A percentile compares a stretch with the other conserved stretches of the same genome.
These are phyloP conservation scores for Mucor sp. DNA, from an alignment of 371 early-diverging fungal species.

Conservation along the genomic window DNA sequence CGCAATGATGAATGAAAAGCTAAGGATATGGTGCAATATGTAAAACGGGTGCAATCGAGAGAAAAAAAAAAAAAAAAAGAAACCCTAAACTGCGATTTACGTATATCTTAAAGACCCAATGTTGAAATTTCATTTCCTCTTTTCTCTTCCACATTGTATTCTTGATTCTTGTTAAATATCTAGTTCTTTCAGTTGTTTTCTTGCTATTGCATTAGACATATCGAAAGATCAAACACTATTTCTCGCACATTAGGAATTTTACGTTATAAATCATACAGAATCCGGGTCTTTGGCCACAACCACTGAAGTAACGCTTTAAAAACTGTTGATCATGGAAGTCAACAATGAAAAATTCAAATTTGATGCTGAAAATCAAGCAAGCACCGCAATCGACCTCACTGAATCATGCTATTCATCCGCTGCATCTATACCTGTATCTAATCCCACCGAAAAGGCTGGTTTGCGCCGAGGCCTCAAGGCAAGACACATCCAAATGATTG, in stretches of 20 bases:
- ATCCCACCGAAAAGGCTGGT: background rate
- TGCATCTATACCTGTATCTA: background rate
- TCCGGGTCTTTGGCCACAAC: conserved; percentile 53
- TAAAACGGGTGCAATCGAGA: background rate
- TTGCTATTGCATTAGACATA: background rate
- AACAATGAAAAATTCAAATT: background rate
- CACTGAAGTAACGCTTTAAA: conserved; percentile 5
- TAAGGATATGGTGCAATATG: background rate
- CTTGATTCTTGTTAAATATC: background rate
- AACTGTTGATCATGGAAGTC: background rate
- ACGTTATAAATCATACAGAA: background rate
- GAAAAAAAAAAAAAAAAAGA: conserved; percentile 1
- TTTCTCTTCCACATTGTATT: background rate
- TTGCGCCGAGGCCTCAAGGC: conserved; percentile 50
- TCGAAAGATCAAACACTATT: background rate
- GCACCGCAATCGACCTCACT: background rate
- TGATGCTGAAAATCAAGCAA: background rate
- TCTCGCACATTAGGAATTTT: background rate
- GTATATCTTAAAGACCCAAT: background rate
- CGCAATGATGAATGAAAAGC: too few species aligned
- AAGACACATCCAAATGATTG: conserved; percentile 66
- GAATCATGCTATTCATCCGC: conserved; percentile 8
- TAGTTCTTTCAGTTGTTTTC: background rate
- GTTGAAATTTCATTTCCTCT: background rate
- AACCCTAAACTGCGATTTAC: background rate